phyloP scores from a whole-genome alignment of 225 moss, liverwort and hornwort genomes.

The Pleurozium schreberi region DNA sequence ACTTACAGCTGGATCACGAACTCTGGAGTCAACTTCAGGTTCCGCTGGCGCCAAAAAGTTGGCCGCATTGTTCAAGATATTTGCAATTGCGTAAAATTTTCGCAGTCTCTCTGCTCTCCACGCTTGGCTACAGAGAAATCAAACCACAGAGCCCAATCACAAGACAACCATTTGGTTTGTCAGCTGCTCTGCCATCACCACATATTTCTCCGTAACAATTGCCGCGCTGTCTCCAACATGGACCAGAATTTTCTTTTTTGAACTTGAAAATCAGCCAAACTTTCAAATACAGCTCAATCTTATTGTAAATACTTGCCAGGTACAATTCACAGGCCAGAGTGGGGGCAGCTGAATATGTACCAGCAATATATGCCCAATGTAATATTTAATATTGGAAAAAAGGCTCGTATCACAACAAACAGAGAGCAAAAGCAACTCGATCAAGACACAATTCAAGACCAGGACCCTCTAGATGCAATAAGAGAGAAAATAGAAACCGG shows the following conservation, averaged over 20 bases:
- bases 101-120: slow-evolving; percentile 32
- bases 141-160: neutral
- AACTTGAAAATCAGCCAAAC: neutral
- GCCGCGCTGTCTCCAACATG: neutral
- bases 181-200: neutral
- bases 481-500: neutral
- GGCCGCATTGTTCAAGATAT: slow-evolving; percentile 13
- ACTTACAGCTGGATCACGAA: slow-evolving; percentile 26
- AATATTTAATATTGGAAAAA: neutral
- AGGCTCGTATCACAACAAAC: neutral
- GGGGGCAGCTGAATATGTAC: neutral
- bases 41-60: slow-evolving; percentile 9
- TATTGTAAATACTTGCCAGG: neutral
- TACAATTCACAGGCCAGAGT: neutral
- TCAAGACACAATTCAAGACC: neutral
- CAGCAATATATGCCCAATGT: neutral
- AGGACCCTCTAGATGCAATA: neutral
- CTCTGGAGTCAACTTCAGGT: slow-evolving; percentile 3
- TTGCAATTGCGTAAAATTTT: slow-evolving; percentile 27
- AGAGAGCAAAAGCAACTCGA: neutral
- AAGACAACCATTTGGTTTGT: neutral
- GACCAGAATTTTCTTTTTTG: neutral
- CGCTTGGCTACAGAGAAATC: slow-evolving; percentile 22
- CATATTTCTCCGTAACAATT: neutral
- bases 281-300: neutral